Evolutionary conservation across 2,329 filamentous ascomycete species (phyloP).

Genomic region (Penicillium sp.): DNA sequence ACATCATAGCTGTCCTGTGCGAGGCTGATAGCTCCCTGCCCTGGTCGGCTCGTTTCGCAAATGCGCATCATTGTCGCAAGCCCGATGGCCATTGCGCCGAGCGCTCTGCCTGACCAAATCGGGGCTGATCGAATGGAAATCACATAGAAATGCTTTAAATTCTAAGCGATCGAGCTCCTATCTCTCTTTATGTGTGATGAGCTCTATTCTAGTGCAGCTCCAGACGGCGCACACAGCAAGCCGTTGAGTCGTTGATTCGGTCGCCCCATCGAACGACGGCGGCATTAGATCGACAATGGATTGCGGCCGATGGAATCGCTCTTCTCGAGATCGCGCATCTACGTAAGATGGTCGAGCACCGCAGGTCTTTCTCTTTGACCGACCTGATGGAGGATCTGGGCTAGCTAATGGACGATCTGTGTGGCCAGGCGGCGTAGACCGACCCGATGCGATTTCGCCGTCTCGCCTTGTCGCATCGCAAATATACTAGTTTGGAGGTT

Average conservation of each 20-base stretch:
- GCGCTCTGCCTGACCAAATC: conserved; percentile 19
- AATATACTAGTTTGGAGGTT: conserved; percentile 1
- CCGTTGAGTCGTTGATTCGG: conserved; percentile 13
- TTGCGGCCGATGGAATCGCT: neutral
- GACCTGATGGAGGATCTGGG: too few species aligned
- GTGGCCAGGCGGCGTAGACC: neutral
- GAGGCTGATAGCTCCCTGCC: neutral
- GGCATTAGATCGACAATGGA: neutral
- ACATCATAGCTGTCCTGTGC: neutral
- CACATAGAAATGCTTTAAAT: neutral
- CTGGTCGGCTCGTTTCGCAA: conserved; percentile 19
- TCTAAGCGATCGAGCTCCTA: neutral
- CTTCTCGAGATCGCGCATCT: neutral
- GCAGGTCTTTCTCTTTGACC: neutral
- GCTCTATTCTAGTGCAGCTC: neutral
- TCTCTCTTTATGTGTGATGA: neutral
- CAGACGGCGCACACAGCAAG: conserved; percentile 7
- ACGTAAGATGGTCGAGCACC: neutral
- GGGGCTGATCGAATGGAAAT: neutral
- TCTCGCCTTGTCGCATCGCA: conserved; percentile 25
- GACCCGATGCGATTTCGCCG: conserved; percentile 9
- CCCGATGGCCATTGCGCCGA: conserved; percentile 28
- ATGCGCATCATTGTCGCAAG: conserved; percentile 31
- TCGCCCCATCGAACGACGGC: conserved; percentile 5
- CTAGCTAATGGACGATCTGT: neutral